Base-by-base conservation (phyloP, 2,329 filamentous ascomycete species). In the Ophiostoma pallidulum region DNA sequence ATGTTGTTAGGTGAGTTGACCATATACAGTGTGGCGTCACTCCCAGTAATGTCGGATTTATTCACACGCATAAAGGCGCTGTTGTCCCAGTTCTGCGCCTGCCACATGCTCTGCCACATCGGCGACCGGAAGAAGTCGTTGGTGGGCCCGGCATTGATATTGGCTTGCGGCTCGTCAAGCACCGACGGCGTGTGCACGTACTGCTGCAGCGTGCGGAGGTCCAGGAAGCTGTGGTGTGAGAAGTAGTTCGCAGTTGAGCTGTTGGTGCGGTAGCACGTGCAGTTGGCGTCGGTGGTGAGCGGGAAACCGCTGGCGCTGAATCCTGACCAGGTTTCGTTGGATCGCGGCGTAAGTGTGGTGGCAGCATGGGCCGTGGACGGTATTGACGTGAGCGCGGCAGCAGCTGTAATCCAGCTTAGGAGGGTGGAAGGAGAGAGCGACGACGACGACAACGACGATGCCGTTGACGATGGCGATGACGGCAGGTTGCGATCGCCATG, bases 191-290 rank as follows among this genome's bases (percentile, higher is more conserved):
- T 60, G 39, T 58, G 54, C 4, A 66, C 68, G 47, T 70, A 66
- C 20, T 68, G 54, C 2, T 58, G 36, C 18, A 72, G 64, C 33
- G 59, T 60, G 39, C 72, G 63, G 53, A 74, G 76, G 58, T 76
- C 73, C 53, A 70, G 72, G 60, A 76, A 75, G 32, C 59, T 55
- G 56, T 73, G 73, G 16, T 63, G 59, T 16, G 63, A 59, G 54
- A 70, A 75, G 60, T 67, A 75, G 36, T 58, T 56, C 20, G 64
- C 57, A 37, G 62, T 63, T 12, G 64, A 67, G 38, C 64, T 68
- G 53, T 75, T 73, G 54, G 68, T 72, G 42, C 70, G 57, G 54
- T 66, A 77, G 56, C 73, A 75, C 48, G 63, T 62, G 58, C 73
- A 76, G 36, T 60, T 56, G 22, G 60, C 55, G 44, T 66, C 64